A percentile compares a stretch with the other conserved stretches of the same genome.
phyloP scores from a whole-genome alignment of 495 filamentous ascomycete genomes.

The Aspergillus haitiensis region DNA sequence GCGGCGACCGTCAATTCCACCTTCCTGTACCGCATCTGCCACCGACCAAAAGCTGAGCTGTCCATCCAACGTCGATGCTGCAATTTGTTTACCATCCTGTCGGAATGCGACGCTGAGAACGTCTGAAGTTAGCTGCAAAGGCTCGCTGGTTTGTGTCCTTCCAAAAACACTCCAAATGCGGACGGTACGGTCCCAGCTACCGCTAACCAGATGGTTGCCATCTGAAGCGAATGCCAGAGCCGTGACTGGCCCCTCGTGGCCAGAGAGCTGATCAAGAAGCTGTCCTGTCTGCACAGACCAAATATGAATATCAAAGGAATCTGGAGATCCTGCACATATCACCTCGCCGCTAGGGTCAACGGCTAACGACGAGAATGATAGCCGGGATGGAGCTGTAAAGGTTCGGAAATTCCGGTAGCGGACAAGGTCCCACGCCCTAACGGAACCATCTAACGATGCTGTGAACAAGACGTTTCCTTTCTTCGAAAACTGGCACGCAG shows the following conservation, averaged over 20 bases:
- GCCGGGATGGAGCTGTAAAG: conserved; percentile 85
- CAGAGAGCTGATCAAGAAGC: conserved; percentile 82
- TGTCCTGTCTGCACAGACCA: conserved; percentile 99
- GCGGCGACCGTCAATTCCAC: conserved; percentile 79
- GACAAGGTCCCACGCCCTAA: conserved; percentile 95
- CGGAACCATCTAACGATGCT: conserved; percentile 86
- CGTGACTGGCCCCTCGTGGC: conserved; percentile 91
- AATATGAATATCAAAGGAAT: conserved; percentile 95
- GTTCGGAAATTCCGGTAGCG: conserved; percentile 96
- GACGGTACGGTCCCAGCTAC: conserved; percentile 94
- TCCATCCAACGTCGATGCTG: conserved; percentile 89
- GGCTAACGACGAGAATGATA: conserved; percentile 89
- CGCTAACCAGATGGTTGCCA: conserved; percentile 78
- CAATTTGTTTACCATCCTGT: conserved; percentile 86
- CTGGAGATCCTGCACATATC: conserved; percentile 89
- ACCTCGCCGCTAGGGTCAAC: conserved; percentile 97
- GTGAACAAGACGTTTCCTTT: conserved; percentile 94
- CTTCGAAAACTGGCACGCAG: conserved; percentile 92
- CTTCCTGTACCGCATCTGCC: conserved; percentile 77
- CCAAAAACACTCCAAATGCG: conserved; percentile 94
- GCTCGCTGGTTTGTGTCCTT: conserved; percentile 91
- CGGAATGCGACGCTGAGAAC: conserved; percentile 84
- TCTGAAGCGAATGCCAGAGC: conserved; percentile 84
- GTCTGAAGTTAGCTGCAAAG: conserved; percentile 85
- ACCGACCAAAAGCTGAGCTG: conserved; percentile 95